phyloP scores from a whole-genome alignment of 139 green algal species.

The Chloropicon primus region DNA sequence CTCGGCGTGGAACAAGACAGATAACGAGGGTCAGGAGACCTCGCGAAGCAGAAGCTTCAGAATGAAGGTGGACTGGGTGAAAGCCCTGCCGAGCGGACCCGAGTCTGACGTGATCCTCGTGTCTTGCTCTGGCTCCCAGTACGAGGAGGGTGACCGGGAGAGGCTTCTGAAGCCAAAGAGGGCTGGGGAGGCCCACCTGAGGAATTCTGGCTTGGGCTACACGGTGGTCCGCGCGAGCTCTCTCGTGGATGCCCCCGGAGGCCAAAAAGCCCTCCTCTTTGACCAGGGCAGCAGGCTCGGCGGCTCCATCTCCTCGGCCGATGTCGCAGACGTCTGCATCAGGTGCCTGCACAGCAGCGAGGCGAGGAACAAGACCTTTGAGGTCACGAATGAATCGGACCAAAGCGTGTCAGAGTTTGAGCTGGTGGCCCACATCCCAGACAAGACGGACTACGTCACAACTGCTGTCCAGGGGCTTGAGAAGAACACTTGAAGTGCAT shows the following conservation, averaged over 20 bases:
- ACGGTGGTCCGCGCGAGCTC: conserved; percentile 75
- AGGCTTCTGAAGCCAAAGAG: conserved; percentile 47
- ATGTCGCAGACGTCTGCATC: conserved; percentile 94
- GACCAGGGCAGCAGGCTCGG: conserved; percentile 60
- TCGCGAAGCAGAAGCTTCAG: conserved; percentile 23
- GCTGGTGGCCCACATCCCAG: neutral
- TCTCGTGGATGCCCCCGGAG: conserved; percentile 74
- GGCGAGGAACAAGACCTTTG: conserved; percentile 95
- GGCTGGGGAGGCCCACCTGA: conserved; percentile 63
- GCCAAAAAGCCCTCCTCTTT: conserved; percentile 93
- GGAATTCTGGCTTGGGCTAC: conserved; percentile 80
- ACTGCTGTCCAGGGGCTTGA: neutral
- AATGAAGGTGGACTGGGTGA: conserved; percentile 71
- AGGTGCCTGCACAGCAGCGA: conserved; percentile 30
- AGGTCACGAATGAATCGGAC: conserved; percentile 74
- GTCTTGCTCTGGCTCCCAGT: conserved; percentile 47
- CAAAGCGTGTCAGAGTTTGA: neutral
- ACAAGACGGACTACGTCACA: neutral
- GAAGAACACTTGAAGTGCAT: neutral
- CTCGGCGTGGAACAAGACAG: neutral
- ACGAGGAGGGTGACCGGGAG: conserved; percentile 16
- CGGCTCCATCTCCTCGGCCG: conserved; percentile 72
- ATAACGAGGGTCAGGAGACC: neutral
- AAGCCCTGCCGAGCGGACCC: conserved; percentile 48
- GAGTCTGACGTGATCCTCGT: conserved; percentile 90